A percentile compares a stretch with the other conserved stretches of the same genome.
These are phyloP conservation scores for Phellopilus nigrolimitatus DNA, from an alignment of 1,284 basidiomycete species.

Conservation along the genomic window DNA sequence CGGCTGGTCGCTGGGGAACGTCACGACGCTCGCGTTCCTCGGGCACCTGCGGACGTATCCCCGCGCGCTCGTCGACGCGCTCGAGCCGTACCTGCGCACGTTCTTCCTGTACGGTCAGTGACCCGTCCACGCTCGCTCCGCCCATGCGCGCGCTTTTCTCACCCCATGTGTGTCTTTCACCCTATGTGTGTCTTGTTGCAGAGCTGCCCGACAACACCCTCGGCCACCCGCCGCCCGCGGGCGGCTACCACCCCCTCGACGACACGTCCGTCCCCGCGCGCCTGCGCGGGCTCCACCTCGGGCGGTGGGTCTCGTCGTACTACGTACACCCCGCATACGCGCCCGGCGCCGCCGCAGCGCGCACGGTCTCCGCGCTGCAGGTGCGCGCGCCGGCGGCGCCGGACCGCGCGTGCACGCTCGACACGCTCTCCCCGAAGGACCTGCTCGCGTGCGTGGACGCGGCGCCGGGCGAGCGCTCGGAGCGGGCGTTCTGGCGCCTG, in stretches of 20 bases:
- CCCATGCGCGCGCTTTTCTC: background rate
- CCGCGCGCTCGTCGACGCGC: background rate
- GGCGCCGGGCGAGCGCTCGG: slow-evolving; percentile 11
- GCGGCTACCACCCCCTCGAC: slow-evolving; percentile 12
- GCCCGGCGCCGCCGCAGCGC: background rate
- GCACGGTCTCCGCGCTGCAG: background rate
- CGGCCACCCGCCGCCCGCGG: slow-evolving; percentile 11
- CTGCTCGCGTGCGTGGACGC: slow-evolving; percentile 2
- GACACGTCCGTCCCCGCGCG: slow-evolving; percentile 10
- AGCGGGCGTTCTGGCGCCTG: slow-evolving; percentile 7
- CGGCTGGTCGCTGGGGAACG: slow-evolving; percentile 21
- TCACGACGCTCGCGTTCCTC: slow-evolving; percentile 10
- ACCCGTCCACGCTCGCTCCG: no score
- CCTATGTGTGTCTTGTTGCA: no score
- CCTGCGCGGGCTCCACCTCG: slow-evolving; percentile 4
- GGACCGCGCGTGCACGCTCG: slow-evolving; percentile 1
- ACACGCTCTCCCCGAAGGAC: slow-evolving; percentile 6
- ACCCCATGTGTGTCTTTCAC: no score
- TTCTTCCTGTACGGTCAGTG: slow-evolving; percentile 14
- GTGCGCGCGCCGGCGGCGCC: background rate
- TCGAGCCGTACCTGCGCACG: slow-evolving; percentile 5
- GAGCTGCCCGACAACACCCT: slow-evolving; percentile 10
- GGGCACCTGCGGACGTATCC: slow-evolving; percentile 6
- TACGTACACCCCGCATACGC: slow-evolving; percentile 14
- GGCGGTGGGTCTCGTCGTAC: slow-evolving; percentile 11